Conservation (phyloP, 2,329 filamentous ascomycete species). For the Helotiales sp. region DNA sequence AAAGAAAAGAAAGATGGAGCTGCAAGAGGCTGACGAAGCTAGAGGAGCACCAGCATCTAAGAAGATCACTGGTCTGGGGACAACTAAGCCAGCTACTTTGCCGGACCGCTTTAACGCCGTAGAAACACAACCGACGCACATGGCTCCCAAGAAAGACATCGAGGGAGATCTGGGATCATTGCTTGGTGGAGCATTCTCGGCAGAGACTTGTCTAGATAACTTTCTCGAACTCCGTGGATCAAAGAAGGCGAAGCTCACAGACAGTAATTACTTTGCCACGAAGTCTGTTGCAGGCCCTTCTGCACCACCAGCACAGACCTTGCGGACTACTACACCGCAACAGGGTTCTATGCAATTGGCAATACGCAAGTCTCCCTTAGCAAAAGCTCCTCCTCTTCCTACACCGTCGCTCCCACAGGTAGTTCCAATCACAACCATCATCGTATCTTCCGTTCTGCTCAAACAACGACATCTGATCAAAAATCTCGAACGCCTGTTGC, state of each 20-base stretch:
- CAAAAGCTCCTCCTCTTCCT: conserved; percentile 17
- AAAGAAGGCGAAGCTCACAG: conserved; percentile 32
- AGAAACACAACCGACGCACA: neutral
- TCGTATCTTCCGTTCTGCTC: conserved; percentile 52
- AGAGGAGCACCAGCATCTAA: conserved; percentile 2
- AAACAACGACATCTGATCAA: conserved; percentile 48
- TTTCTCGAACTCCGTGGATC: conserved; percentile 50
- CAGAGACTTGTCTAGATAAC: conserved; percentile 43
- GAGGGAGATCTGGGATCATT: conserved; percentile 12
- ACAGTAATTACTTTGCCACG: conserved; percentile 31
- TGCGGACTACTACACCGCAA: neutral
- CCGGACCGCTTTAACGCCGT: no score
- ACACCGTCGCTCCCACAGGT: conserved; percentile 11
- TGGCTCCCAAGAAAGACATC: neutral
- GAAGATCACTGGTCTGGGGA: conserved; percentile 2
- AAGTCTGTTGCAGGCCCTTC: neutral
- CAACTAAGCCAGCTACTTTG: no score
- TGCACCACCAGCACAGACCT: neutral
- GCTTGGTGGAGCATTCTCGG: conserved; percentile 38
- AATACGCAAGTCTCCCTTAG: conserved; percentile 16
- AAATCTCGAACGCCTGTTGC: conserved; percentile 49
- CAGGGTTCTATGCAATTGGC: neutral
- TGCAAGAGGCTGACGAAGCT: neutral
- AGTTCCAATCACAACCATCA: conserved; percentile 37
- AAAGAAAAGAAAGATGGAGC: conserved; percentile 39